Base-by-base conservation (phyloP, 176 grass and related monocot species). In the Eleusine coracana region DNA sequence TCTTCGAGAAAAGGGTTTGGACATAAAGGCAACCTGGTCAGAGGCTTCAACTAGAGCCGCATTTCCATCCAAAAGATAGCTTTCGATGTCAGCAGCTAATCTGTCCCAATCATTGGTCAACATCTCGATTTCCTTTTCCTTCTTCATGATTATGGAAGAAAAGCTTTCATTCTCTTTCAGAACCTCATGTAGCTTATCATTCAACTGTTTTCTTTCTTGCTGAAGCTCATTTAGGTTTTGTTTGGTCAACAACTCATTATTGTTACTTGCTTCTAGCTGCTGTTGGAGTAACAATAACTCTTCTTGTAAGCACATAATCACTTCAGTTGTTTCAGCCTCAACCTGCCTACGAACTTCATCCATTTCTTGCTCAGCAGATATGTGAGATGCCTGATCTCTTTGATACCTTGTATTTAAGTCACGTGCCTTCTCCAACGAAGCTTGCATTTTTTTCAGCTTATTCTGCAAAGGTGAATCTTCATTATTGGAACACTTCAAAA, bases 381-480 rank as follows among this genome's bases (percentile, higher is more conserved):
- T 92, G 67, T 98, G 91, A 86, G 91, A 91, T 72, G 67, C 82
- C 51, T 95, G 91, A 72, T 94, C 85, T 64, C 74, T 85, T 76
- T 92, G 84, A 58, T 80, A 88, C 66, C 74, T 92, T 81, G 46
- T 72, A 82, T 95, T 96, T 81, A 96, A 76, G 78, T 83, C 70
- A 1, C 70, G 71, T 62, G 83, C 96, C 73, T 91, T 91, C 21
- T 96, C 96, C 76, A 99, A 82, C 65, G 96, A 99, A 83, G 75
- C 87, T 90, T 95, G 93, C 93, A 99, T 96, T 79, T 71, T 99
- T 92, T 89, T 99, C 70, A 99, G 23, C 73, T 96, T 99, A 70
- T 27, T 80, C 55, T 90, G 87, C 85, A 96, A 90, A 85, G 93
- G 91, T 61, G 93, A 96, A 88, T 93, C 93, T 85, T 93, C 93